Percentiles rank a stretch among this genome's conserved stretches.
Evolutionary conservation across 352 stramenopile species (phyloP).

Genomic region (Pythium sukuiense): DNA sequence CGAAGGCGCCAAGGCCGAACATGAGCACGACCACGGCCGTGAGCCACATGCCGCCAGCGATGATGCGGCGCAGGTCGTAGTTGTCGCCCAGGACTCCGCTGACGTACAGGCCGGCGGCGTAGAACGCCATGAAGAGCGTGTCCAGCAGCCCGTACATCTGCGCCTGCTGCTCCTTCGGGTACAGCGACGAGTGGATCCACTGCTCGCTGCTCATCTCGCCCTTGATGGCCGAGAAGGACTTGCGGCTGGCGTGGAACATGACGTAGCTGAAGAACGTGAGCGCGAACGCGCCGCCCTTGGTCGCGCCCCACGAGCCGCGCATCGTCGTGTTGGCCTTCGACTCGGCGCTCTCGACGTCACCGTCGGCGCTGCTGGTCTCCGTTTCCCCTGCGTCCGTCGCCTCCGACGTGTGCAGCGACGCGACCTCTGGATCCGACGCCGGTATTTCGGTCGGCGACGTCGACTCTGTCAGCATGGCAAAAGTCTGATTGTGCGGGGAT

Average conservation of each 20-base stretch:
- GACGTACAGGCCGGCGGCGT: constrained; percentile 69
- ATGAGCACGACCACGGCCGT: constrained; percentile 55
- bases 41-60: constrained; percentile 68
- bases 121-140: constrained; percentile 82
- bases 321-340: not conserved
- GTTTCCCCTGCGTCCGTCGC: not conserved
- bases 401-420: not conserved
- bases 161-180: constrained; percentile 57
- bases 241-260: constrained; percentile 73
- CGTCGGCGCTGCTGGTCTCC: not conserved
- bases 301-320: constrained; percentile 31
- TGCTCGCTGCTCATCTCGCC: constrained; percentile 76
- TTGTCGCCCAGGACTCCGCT: constrained; percentile 74
- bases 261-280: constrained; percentile 85
- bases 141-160: constrained; percentile 83
- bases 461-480: not conserved
- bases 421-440: not conserved
- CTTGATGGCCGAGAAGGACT: constrained; percentile 84
- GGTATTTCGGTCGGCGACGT: not conserved
- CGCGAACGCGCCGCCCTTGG: constrained; percentile 61
- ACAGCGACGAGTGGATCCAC: constrained; percentile 72
- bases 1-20: constrained; percentile 63
- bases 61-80: constrained; percentile 67
- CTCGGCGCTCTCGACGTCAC: not conserved
- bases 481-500: not conserved